A percentile compares a stretch with the other conserved stretches of the same genome.
These are phyloP conservation scores for Hyphodiscus sp. DNA, from an alignment of 2,329 filamentous ascomycete genomes.

Conservation along the genomic window DNA sequence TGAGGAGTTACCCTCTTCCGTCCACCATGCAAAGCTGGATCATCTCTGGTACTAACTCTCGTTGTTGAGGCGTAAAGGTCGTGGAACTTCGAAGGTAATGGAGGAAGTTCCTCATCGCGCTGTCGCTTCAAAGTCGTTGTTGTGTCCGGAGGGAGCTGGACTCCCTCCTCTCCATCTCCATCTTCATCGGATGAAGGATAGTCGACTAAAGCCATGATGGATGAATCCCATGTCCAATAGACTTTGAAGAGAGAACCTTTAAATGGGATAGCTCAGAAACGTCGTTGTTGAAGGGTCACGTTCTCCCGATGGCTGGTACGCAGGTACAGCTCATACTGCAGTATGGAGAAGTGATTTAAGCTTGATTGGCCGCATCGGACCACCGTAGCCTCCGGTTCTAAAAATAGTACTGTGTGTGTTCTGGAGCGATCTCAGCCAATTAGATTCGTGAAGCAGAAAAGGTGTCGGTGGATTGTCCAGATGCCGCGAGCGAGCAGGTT, in stretches of 20 bases:
- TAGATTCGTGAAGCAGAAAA: background rate
- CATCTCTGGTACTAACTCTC: slow-evolving; percentile 70
- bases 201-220: slow-evolving; percentile 56
- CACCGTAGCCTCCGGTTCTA: background rate
- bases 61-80: slow-evolving; percentile 83
- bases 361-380: too few species aligned
- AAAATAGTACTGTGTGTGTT: too few species aligned
- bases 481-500: too few species aligned
- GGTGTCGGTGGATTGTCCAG: too few species aligned
- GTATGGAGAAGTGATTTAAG: too few species aligned
- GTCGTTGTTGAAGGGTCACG: background rate
- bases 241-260: background rate
- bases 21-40: slow-evolving; percentile 79
- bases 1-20: slow-evolving; percentile 78
- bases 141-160: slow-evolving; percentile 9
- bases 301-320: background rate
- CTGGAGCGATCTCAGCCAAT: background rate
- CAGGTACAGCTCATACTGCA: too few species aligned
- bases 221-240: background rate
- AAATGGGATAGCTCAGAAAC: background rate
- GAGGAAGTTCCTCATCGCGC: slow-evolving; percentile 46
- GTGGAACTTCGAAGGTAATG: slow-evolving; percentile 74
- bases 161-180: background rate
- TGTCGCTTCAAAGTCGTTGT: slow-evolving; percentile 34
- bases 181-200: slow-evolving; percentile 52